Base-by-base conservation (phyloP, 176 grass and related monocot species). In the Chloris gayana region DNA sequence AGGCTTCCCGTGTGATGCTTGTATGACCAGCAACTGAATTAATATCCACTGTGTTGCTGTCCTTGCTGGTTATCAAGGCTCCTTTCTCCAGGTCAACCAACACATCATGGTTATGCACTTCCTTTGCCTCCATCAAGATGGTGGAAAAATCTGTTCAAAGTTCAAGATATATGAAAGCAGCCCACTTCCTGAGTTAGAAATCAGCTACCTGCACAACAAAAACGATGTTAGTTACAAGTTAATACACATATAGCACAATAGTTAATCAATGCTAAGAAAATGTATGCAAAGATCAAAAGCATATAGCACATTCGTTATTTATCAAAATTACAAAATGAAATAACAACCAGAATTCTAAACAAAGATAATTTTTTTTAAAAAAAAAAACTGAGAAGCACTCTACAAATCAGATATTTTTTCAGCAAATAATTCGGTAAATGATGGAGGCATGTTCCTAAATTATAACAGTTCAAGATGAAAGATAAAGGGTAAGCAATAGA, bases 11-110 rank as follows among this genome's bases (percentile, higher is more conserved):
- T 18, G 30, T 30, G 33, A 11, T 59, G 54, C 29, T 85, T 33
- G 33, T 53, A 37, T 82, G 68, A 49, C 78, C 34, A 60, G 65
- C 9, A 46, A 37, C 49, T 15, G 63, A 33, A 35, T 73, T 64
- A 51, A 41, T 44, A 51, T 33, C 49, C 14, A 29, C 44, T 34
- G 18, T 15, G 25, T 65, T 68, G 14, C 37, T 65, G 14, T 72
- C 54, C 63, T 49, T 76, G 30, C 58, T 79, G 25, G 71, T 69
- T 14, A 80, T 14, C 19, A 75, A 67, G 34, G 19, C 73, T 4
- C 93, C 93, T 22, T 85, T 84, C 81, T 97, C 93, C 57, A 97
- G 82, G 78, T 97, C 93, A 64, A 91, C 62, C 30, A 80, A 15
- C 64, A 51, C 11, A 35, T 87, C 90, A 71, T 57, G 75, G 34